A percentile compares a stretch with the other conserved stretches of the same genome.
Conservation (phyloP, 2,329 filamentous ascomycete species). For the Cercospora sp. region DNA sequence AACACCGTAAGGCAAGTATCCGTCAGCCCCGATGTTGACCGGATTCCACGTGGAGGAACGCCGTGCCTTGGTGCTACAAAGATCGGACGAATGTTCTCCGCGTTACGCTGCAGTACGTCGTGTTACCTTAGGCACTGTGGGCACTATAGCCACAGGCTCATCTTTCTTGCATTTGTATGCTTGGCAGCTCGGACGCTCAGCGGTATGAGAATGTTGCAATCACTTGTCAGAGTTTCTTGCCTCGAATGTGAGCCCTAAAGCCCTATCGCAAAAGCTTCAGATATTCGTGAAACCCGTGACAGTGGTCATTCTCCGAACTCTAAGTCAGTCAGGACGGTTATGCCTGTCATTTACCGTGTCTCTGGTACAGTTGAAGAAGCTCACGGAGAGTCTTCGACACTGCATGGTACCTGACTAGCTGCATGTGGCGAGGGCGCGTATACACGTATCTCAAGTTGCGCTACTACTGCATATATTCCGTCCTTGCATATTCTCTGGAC, state of each 20-base stretch:
- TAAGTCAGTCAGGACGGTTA: not conserved
- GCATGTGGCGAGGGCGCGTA: not conserved
- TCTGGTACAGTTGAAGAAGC: not conserved
- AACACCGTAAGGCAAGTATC: not conserved
- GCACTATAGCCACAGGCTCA: not conserved
- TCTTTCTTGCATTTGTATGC: not conserved
- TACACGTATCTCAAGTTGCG: not conserved
- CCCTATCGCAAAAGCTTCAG: not conserved
- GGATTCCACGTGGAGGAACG: not conserved
- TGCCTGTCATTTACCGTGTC: not conserved
- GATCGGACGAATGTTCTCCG: not conserved
- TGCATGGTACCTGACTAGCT: not conserved
- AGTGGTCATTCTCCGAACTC: not conserved
- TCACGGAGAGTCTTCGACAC: not conserved
- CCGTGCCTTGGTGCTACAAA: not conserved
- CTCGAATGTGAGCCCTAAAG: not conserved
- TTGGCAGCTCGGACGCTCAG: not conserved
- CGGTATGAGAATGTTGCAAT: not conserved
- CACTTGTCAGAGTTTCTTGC: not conserved
- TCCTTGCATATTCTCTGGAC: not conserved
- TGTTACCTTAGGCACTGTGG: not conserved
- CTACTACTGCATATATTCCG: not conserved
- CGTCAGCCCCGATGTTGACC: conserved; percentile 6
- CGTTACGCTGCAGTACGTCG: not conserved
- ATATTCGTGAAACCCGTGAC: not conserved